These are phyloP conservation scores for Microbotryomycetes sp. DNA, from an alignment of 1,284 basidiomycete species.

Conservation along the genomic window DNA sequence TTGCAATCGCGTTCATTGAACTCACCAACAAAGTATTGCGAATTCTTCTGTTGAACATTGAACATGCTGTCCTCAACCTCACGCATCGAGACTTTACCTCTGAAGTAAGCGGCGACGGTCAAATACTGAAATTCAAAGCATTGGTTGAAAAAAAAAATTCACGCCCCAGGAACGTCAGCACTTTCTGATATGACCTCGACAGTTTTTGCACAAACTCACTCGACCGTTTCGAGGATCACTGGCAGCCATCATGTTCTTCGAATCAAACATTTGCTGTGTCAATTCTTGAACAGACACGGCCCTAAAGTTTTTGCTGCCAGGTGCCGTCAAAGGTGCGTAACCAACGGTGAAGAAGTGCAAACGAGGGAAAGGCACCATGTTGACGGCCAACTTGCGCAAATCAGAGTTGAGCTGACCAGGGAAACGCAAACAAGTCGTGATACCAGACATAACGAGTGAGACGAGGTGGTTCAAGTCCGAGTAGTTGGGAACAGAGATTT, in stretches of 20 bases:
- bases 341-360: constrained; percentile 40
- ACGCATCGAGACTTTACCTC: constrained; percentile 39
- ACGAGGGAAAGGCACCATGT: constrained; percentile 40
- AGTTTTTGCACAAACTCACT: constrained; percentile 47
- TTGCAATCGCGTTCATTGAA: constrained; percentile 29
- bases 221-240: constrained; percentile 89
- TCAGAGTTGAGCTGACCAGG: constrained; percentile 40
- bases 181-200: too few species aligned
- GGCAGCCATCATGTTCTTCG: constrained; percentile 84
- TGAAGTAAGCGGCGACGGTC: constrained; percentile 42
- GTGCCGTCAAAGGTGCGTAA: constrained; percentile 41
- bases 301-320: constrained; percentile 41
- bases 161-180: too few species aligned
- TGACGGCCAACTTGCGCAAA: constrained; percentile 38
- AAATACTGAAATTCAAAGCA: constrained; percentile 37
- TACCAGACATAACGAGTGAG: constrained; percentile 40
- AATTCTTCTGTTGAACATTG: constrained; percentile 36
- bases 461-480: constrained; percentile 40
- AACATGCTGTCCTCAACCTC: constrained; percentile 39
- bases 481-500: constrained; percentile 35
- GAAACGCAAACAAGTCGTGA: constrained; percentile 42
- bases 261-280: constrained; percentile 44
- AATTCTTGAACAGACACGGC: constrained; percentile 42
- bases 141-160: constrained; percentile 20
- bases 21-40: constrained; percentile 37